Evolutionary conservation across 2,329 filamentous ascomycete genomes (phyloP), one percentile per base, ranked within the genome.

Genomic region (Mycosphaerella arachidis): DNA sequence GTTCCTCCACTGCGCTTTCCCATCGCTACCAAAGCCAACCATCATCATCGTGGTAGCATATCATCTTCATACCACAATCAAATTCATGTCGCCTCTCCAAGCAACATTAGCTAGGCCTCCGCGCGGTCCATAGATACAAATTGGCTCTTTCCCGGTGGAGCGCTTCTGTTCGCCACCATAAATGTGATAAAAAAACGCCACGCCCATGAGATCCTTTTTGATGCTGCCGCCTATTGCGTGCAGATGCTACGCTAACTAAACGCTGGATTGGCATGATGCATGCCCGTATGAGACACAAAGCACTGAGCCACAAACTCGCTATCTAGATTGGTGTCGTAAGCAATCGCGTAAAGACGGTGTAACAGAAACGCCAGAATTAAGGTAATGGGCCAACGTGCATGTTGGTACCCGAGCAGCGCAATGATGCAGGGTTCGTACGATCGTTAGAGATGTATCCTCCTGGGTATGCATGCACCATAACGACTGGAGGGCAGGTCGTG

Each of bases 181-280:
- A 13, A 35, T 52, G 46, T 50, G 20, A 50, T 40, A 52, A 46
- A 56, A 31, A 56, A 63, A 66, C 63, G 57, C 63, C 63, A 50
- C 59, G 57, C 61, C 58, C 40, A 58, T 63, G 63, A 56, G 31
- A 55, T 58, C 46, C 56, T 57, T 62, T 62, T 58, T 58, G 27
- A 55, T 63, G 70, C 71, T 73, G 71, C 66, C 70, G 70, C 70
- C 71, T 72, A 72, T 48, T 67, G 69, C 71, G 68, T 59, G 62
- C 71, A 72, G 71, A 72, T 73, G 71, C 71, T 72, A 72, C 68
- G 68, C 70, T 69, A 66, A 64, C 63, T 63, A 48, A 67, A 68
- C 68, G 68, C 68, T 69, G 61, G 60, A 63, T 60, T n/a, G 58
- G 12, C 31, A 57, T 57, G 48, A n/a, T 50, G 24, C 58, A 53